Evolutionary conservation across 345 rosid species (phyloP), one percentile per base, ranked within the genome.

Genomic region (Triadica sebifera): DNA sequence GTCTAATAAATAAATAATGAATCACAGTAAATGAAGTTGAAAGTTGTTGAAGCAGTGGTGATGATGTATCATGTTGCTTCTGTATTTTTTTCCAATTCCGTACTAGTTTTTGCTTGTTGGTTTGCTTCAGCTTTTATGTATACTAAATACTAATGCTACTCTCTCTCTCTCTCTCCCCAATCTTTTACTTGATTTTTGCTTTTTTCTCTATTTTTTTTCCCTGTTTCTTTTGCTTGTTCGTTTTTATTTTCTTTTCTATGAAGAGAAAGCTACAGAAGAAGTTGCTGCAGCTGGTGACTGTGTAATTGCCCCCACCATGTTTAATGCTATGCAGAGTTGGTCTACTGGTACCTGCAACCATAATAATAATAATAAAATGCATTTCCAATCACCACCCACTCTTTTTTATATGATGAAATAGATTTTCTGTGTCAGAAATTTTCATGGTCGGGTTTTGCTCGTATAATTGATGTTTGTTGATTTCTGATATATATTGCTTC

Each of bases 301-400:
- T 25, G 97, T 89, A 72, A 87, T 83, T 72, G 73, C 84, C 59
- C 86, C 89, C 72, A 87, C 85, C 98, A 94, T 92, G 73, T 88
- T 86, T 74, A 92, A 83, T 73, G 97, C 87, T 38, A 87, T 77
- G 72, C 97, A 92, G 10, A 97, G 98, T 72, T 92, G 94, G 85
- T 92, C 94, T 20, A 84, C 92, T 65, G 98, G 97, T 52, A 94
- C 97, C 98, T 94, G 89, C 75, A 80, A 37, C 45, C n/a, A 43
- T 10, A 64, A 29, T 29, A 29, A 29, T 29, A 29, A 29, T 29
- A 29, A n/a, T n/a, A n/a, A n/a, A n/a, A n/a, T n/a, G n/a, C n/a
- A n/a, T n/a, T n/a, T n/a, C n/a, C n/a, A n/a, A n/a, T n/a, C 34
- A 29, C 34, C 2, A 29, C 2, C 34, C 34, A 29, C 34, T 1